These are phyloP conservation scores for Botryotinia globosa DNA, from an alignment of 2,329 filamentous ascomycete species.

Conservation along the genomic window DNA sequence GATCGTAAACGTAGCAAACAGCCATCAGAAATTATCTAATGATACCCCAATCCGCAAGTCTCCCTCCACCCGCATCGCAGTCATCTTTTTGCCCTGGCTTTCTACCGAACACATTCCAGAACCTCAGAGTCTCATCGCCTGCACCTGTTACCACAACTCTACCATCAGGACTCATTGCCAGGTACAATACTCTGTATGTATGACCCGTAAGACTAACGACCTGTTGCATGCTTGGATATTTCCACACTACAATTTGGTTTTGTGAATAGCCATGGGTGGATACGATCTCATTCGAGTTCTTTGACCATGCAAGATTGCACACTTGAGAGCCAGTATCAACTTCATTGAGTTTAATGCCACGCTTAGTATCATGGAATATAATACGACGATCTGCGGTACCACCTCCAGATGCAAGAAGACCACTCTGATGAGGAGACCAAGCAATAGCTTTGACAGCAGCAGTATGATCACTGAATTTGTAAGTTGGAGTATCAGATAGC, in stretches of 20 bases:
- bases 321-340: slow-evolving; percentile 97
- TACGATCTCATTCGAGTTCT: slow-evolving; percentile 96
- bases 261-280: slow-evolving; percentile 96
- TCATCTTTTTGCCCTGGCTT: slow-evolving; percentile 68
- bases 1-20: neutral
- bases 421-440: slow-evolving; percentile 95
- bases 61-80: slow-evolving; percentile 60
- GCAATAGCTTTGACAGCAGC: slow-evolving; percentile 97
- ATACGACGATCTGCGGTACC: slow-evolving; percentile 95
- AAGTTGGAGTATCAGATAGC: slow-evolving; percentile 84
- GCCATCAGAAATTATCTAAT: slow-evolving; percentile 58
- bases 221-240: slow-evolving; percentile 97
- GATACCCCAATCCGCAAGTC: slow-evolving; percentile 74
- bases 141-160: slow-evolving; percentile 92
- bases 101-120: slow-evolving; percentile 94
- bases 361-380: slow-evolving; percentile 94
- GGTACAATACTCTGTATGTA: slow-evolving; percentile 91
- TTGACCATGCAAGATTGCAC: slow-evolving; percentile 97
- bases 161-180: slow-evolving; percentile 96
- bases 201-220: slow-evolving; percentile 93
- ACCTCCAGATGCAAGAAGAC: slow-evolving; percentile 90
- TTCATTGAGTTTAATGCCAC: slow-evolving; percentile 77
- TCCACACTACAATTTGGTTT: slow-evolving; percentile 99
- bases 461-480: slow-evolving; percentile 91
- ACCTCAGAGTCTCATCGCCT: slow-evolving; percentile 90